These are phyloP conservation scores for Linaria vulgaris DNA, from an alignment of 257 asterid genomes.

Conservation along the genomic window DNA sequence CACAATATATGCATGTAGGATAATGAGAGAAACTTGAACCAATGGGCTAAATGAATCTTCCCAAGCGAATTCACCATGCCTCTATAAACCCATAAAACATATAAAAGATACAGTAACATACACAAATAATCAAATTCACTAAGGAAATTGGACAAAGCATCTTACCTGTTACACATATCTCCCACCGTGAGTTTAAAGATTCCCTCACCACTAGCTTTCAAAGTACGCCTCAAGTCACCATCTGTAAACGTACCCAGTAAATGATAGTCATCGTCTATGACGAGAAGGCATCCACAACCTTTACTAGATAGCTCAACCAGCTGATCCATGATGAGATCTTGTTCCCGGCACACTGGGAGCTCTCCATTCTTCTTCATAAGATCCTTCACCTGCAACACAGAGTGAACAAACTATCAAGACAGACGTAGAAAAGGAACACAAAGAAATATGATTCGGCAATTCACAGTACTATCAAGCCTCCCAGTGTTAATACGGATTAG, in stretches of 20 bases:
- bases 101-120: too few relatives aligned
- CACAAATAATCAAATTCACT: too few relatives aligned
- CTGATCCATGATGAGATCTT: slow-evolving; percentile 87
- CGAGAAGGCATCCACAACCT: slow-evolving; percentile 95
- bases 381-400: slow-evolving; percentile 70
- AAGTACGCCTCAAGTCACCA: slow-evolving; percentile 85
- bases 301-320: slow-evolving; percentile 88
- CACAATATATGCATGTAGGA: too few relatives aligned
- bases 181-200: slow-evolving; percentile 92
- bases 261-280: slow-evolving; percentile 55
- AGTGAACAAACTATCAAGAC: not conserved
- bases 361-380: slow-evolving; percentile 83
- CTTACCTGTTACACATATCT: slow-evolving; percentile 88
- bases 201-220: slow-evolving; percentile 86
- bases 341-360: slow-evolving; percentile 81
- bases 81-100: slow-evolving; percentile 1
- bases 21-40: too few relatives aligned
- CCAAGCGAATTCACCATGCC: too few relatives aligned
- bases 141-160: too few relatives aligned
- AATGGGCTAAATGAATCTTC: too few relatives aligned
- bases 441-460: too few relatives aligned
- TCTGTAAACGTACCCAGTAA: slow-evolving; percentile 89
- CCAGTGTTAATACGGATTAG: too few relatives aligned
- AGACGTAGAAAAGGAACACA: too few relatives aligned
- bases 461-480: not conserved